These are phyloP conservation scores for Paramyrothecium sp. DNA, from an alignment of 2,329 filamentous ascomycete genomes.

Conservation along the genomic window DNA sequence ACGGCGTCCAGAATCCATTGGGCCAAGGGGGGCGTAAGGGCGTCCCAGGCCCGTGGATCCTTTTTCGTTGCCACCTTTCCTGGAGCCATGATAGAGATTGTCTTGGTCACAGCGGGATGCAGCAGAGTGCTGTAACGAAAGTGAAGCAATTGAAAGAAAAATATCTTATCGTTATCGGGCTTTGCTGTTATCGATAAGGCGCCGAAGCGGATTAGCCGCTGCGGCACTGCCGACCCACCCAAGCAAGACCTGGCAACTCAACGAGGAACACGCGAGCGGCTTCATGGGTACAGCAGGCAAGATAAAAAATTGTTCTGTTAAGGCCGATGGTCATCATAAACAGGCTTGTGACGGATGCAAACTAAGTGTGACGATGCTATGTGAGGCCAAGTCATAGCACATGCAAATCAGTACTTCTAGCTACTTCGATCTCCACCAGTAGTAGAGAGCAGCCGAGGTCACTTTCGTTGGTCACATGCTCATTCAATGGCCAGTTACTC, in stretches of 20 bases:
- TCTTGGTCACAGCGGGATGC: too few relatives aligned
- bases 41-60: conserved; percentile 46
- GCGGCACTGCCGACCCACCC: too few relatives aligned
- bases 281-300: too few relatives aligned
- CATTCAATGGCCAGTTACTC: not conserved
- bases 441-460: not conserved
- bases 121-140: too few relatives aligned
- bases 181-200: conserved; percentile 8
- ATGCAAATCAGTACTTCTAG: not conserved
- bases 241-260: too few relatives aligned
- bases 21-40: conserved; percentile 35
- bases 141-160: conserved; percentile 5
- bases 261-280: too few relatives aligned
- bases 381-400: not conserved
- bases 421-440: too few relatives aligned
- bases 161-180: not conserved
- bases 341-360: not conserved
- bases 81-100: conserved; percentile 24
- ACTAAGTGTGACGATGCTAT: not conserved
- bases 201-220: too few relatives aligned
- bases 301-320: too few relatives aligned
- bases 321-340: not conserved
- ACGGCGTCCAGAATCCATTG: conserved; percentile 84
- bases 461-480: not conserved
- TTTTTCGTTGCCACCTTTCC: conserved; percentile 35